Evolutionary conservation across 495 filamentous ascomycete species (phyloP), one percentile per base, ranked within the genome.

Genomic region (Daldinia caldariorum): DNA sequence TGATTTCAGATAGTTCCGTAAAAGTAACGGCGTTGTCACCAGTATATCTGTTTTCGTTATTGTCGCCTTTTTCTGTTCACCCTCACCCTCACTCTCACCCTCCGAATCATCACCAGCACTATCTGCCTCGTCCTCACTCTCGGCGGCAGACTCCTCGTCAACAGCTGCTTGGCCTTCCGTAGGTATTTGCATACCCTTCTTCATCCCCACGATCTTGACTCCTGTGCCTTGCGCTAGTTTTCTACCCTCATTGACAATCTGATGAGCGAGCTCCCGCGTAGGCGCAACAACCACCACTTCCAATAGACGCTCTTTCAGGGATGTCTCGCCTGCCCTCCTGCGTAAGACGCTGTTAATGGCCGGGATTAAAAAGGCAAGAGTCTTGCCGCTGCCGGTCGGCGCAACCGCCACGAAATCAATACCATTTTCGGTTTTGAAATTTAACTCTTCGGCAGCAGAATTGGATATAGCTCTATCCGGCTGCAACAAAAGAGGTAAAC

Each of bases 311-410:
- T 82, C 76, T 8, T 78, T 74, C 32, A 83, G 77, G 31, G 76
- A 59, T 55, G 49, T 26, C 57, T 73, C 58, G 47, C 83, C 79
- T 55, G 79, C 74, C 38, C 79, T 79, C 65, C 78, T 73, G 71
- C 81, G 81, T 32, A 94, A 81, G 50, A 94, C 87, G 53, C 85
- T 83, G 74, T 97, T 90, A 55, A 98, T 84, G 16, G 93, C 84
- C 0, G 94, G 93, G 29, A 99, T 90, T 75, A 98, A 78, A 73
- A 97, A 99, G 3, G 92, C 91, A 60, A 98, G 78, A 0, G 95
- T 98, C 82, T 99, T 99, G n/a, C 95, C 95, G 74, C 94, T 97
- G 18, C 95, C 95, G 3, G 95, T 99, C 3, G 96, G 96, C 13
- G 95, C 95, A 37, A 97, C 89, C 3, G 90, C 89, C 37, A 99